Conservation (phyloP, 2,329 filamentous ascomycete genomes). For the Fusarium decemcellulare region DNA sequence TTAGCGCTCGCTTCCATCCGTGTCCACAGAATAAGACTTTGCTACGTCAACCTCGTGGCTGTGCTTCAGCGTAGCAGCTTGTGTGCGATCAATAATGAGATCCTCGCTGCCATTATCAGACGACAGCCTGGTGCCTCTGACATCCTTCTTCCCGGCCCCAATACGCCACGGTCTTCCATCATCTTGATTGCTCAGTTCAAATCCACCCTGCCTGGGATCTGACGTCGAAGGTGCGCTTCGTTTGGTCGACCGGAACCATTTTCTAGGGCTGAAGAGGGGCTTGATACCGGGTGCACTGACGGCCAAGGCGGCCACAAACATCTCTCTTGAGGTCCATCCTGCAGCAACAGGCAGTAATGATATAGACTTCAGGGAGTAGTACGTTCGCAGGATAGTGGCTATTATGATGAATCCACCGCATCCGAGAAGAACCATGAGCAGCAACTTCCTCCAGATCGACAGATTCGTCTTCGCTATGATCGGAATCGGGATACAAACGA, state of each 20-base stretch:
- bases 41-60: too few species aligned
- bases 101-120: slow-evolving; percentile 9
- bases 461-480: slow-evolving; percentile 2
- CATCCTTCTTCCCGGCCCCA: neutral
- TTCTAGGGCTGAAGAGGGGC: slow-evolving; percentile 6
- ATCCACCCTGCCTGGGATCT: too few species aligned
- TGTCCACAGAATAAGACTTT: too few species aligned
- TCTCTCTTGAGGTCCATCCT: neutral
- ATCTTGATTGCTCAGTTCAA: too few species aligned
- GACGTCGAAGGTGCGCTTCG: neutral
- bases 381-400: neutral
- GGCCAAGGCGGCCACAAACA: neutral
- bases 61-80: too few species aligned
- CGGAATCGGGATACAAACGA: neutral
- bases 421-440: neutral
- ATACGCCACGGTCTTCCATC: neutral
- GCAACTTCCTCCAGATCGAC: neutral
- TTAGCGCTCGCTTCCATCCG: too few species aligned
- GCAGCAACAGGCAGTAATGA: neutral
- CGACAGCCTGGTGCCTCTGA: neutral
- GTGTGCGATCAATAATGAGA: neutral
- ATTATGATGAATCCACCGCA: neutral
- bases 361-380: neutral
- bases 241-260: slow-evolving; percentile 2
- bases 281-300: slow-evolving; percentile 12